phyloP scores from a whole-genome alignment of 139 green algal genomes.

The Prasinococcaceae sp. region DNA sequence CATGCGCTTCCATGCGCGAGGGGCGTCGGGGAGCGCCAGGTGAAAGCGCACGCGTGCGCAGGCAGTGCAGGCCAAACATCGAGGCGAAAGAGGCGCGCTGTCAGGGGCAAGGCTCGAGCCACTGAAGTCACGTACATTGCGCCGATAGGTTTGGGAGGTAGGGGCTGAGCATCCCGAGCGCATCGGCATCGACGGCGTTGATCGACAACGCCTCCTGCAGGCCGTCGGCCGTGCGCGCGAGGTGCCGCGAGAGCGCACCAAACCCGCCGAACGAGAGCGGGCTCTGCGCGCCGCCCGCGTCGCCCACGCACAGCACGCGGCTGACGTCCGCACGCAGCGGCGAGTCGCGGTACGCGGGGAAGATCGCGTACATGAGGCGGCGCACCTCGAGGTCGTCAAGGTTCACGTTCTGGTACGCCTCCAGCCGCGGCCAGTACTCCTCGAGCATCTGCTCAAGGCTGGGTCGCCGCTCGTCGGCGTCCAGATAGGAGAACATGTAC shows the following conservation, averaged over 20 bases:
- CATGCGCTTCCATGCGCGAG: conserved; percentile 4
- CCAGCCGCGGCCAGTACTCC: conserved; percentile 85
- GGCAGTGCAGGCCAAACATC: too few relatives aligned
- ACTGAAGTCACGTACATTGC: too few relatives aligned
- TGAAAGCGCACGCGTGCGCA: too few relatives aligned
- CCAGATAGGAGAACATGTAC: conserved; percentile 94
- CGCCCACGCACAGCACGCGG: conserved; percentile 44
- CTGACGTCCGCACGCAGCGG: conserved; percentile 66
- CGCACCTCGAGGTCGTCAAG: conserved; percentile 56
- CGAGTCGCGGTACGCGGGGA: conserved; percentile 77
- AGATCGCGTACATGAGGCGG: conserved; percentile 86
- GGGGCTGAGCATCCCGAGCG: conserved; percentile 44
- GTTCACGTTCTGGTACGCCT: conserved; percentile 55
- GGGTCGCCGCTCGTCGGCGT: conserved; percentile 50
- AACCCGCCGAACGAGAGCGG: conserved; percentile 93
- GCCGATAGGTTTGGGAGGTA: conserved; percentile 25
- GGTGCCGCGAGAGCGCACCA: conserved; percentile 57
- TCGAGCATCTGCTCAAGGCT: conserved; percentile 66
- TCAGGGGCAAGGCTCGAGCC: too few relatives aligned
- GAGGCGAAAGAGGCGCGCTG: too few relatives aligned
- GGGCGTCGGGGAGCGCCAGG: too few relatives aligned
- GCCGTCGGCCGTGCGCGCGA: conserved; percentile 43
- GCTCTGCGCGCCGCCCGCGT: conserved; percentile 77
- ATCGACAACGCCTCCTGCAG: conserved; percentile 30
- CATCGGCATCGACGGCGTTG: too few relatives aligned